Base-by-base conservation (phyloP, 805 yeast genomes). In the Phaffomyces antillensis region DNA sequence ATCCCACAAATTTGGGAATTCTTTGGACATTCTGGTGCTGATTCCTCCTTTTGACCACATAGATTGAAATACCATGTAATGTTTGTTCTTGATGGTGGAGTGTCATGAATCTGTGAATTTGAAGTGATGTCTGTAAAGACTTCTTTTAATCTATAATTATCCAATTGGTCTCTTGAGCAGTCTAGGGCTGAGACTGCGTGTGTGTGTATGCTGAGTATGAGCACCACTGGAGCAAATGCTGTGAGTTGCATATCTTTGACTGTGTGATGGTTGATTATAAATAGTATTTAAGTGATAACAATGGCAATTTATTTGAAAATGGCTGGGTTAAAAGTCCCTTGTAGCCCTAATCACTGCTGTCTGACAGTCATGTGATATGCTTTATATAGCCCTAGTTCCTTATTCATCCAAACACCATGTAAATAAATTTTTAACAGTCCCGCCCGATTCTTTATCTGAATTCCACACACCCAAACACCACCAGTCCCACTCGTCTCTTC, bases 1-100 rank as follows among this genome's bases (percentile, higher is more conserved):
- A 84, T 57, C 3, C 95, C 96, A 63, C 99, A 91, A 9, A 90
- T 61, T 51, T 85, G 86, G 2, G 90, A 77, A 50, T 83, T 80
- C 39, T 67, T 66, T 0, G 89, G 83, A 64, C 97, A 90, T 26
- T 70, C 71, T 7, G 54, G 48, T 3, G 45, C 52, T 10, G 71
- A 66, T 9, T 67, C 59, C 0, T 63, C 59, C 4, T 54, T 58
- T 11, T 65, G 62, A 39, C 77, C 79, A 65, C 95, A 87, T 9
- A 88, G 68, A 41, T 87, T 83, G 33, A 90, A 51, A 55, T 72
- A 78, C 90, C 96, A 86, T 3, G 76, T 71, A 31, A 71, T 63
- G 41, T 67, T 72, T 2, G 85, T 77, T 30, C 62, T 65, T 12
- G 91, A 76, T 2, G 99, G 98, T 16, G 98, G 98, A 11, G 96